phyloP scores from a whole-genome alignment of 1,139 yeast species.

The Wickerhamomyces sp. region DNA sequence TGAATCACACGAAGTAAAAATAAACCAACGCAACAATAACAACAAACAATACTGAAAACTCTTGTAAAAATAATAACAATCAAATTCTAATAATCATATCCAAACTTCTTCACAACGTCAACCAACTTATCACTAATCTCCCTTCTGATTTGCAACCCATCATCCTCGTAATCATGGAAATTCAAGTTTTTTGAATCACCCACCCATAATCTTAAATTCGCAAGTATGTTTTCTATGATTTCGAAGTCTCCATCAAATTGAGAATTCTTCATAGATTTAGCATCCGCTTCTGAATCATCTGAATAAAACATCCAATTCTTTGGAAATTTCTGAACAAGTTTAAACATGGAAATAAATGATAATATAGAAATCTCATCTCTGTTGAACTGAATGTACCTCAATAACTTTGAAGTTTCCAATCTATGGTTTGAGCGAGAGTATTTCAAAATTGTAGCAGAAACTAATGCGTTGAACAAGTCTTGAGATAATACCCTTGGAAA shows the following conservation, averaged over 20 bases:
- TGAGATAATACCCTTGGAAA: slow-evolving; percentile 18
- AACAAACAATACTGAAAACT: too few species aligned
- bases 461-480: slow-evolving; percentile 22
- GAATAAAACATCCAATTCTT: slow-evolving; percentile 17
- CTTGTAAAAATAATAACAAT: too few species aligned
- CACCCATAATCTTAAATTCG: slow-evolving; percentile 23
- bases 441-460: slow-evolving; percentile 20
- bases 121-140: slow-evolving; percentile 25
- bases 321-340: slow-evolving; percentile 22
- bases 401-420: slow-evolving; percentile 12
- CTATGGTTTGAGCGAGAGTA: slow-evolving; percentile 16
- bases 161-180: slow-evolving; percentile 18
- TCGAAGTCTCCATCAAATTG: slow-evolving; percentile 9
- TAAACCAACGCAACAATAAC: not conserved
- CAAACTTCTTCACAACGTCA: slow-evolving; percentile 18
- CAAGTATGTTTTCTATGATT: slow-evolving; percentile 15
- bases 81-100: slow-evolving; percentile 10
- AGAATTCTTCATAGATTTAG: slow-evolving; percentile 1
- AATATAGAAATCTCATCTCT: slow-evolving; percentile 19
- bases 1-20: too few species aligned
- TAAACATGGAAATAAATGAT: slow-evolving; percentile 24
- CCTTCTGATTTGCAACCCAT: slow-evolving; percentile 20
- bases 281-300: not conserved
- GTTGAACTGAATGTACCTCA: slow-evolving; percentile 16
- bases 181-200: slow-evolving; percentile 20